These are phyloP conservation scores for Gossypium bickii DNA, from an alignment of 345 rosid genomes.

Conservation along the genomic window DNA sequence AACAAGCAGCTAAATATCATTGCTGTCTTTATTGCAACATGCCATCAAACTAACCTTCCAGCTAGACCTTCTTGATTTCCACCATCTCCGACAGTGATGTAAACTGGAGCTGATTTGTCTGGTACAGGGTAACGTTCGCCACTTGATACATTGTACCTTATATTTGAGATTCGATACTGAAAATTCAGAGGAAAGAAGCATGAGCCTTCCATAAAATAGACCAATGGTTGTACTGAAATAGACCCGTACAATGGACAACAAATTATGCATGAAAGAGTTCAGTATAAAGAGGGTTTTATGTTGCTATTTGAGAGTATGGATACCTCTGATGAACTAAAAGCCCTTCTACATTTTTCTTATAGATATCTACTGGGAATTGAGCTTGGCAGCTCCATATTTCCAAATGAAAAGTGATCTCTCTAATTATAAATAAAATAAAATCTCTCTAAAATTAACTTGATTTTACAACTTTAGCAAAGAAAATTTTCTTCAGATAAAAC, in stretches of 20 bases:
- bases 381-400: no score
- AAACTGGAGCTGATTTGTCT: constrained; percentile 83
- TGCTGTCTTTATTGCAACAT: background rate
- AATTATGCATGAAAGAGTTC: background rate
- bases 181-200: constrained; percentile 5
- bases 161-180: constrained; percentile 81
- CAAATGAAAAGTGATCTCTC: no score
- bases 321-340: no score
- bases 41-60: background rate
- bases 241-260: background rate
- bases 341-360: no score
- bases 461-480: background rate
- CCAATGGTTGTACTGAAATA: background rate
- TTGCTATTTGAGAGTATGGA: no score
- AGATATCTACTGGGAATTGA: no score
- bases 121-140: constrained; percentile 58
- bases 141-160: constrained; percentile 64
- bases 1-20: background rate
- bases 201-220: background rate
- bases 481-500: background rate
- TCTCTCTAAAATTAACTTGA: background rate
- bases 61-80: constrained; percentile 57
- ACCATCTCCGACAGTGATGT: constrained; percentile 94
- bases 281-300: background rate
- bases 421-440: background rate